Evolutionary conservation across 2,329 filamentous ascomycete species (phyloP).

Genomic region (Penicillium olsonii): DNA sequence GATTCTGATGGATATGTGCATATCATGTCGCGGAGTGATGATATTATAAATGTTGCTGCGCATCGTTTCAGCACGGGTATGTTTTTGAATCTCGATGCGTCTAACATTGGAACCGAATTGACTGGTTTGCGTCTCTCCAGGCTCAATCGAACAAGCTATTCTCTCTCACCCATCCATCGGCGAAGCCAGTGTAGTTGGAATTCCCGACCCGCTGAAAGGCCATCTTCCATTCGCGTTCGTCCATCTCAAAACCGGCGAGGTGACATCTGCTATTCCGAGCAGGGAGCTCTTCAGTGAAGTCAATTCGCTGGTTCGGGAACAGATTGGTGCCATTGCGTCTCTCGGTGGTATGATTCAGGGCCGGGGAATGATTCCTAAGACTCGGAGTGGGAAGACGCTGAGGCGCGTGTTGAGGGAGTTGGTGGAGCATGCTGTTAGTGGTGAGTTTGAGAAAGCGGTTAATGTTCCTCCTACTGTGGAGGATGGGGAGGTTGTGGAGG

Average conservation of each 20-base stretch:
- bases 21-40: slow-evolving; percentile 69
- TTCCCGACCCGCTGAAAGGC: slow-evolving; percentile 84
- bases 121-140: too few relatives aligned
- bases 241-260: slow-evolving; percentile 55
- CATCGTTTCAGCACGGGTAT: slow-evolving; percentile 84
- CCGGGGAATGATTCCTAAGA: slow-evolving; percentile 86
- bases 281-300: slow-evolving; percentile 47
- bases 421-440: not conserved
- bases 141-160: slow-evolving; percentile 87
- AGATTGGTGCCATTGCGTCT: slow-evolving; percentile 84
- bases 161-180: slow-evolving; percentile 75
- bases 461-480: too few relatives aligned
- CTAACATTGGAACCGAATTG: too few relatives aligned
- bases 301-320: slow-evolving; percentile 64
- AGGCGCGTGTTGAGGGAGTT: slow-evolving; percentile 62
- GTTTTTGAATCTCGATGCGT: too few relatives aligned
- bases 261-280: slow-evolving; percentile 36
- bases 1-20: slow-evolving; percentile 70
- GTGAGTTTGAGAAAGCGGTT: not conserved
- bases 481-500: too few relatives aligned
- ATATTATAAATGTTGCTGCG: slow-evolving; percentile 94
- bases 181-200: slow-evolving; percentile 82
- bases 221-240: slow-evolving; percentile 91
- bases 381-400: slow-evolving; percentile 86
- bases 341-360: slow-evolving; percentile 85